Evolutionary conservation across 2,329 filamentous ascomycete genomes (phyloP), one percentile per base, ranked within the genome.

Genomic region (Xylogone sp.): DNA sequence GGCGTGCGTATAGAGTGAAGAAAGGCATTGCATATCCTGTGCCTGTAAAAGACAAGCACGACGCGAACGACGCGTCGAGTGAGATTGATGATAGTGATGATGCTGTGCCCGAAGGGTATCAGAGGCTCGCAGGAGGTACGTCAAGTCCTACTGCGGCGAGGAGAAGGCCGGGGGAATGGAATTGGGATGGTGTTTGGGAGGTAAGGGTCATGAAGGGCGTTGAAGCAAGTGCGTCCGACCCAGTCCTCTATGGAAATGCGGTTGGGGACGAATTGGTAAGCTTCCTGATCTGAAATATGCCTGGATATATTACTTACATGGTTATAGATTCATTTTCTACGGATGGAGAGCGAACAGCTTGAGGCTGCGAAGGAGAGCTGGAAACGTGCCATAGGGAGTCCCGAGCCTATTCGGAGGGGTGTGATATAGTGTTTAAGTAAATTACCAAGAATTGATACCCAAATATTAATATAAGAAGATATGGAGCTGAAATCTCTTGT

Each of bases 101-200:
- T 19, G 49, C n/a, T 19, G 21, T 45, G 9, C 53, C 51, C 8
- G 54, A 56, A n/a, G 56, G 56, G 39, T 53, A 54, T 39, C 52
- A 55, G 39, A 57, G 48, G 21, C 43, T 56, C 8, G 55, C 60
- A 34, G 58, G 56, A 5, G 56, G 56, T n/a, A 54, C 54, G 5
- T 48, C 52, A 29, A 46, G 53, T 18, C 50, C 56, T 24, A 52
- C 51, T 44, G 43, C 55, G 20, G 50, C 55, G 20, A 51, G 55
- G 3, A 61, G 84, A 54, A 76, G 79, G 46, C 90, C 90, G 0
- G 88, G 87, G 6, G 87, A 96, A 62, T 97, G 93, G 93, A 96
- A 96, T 65, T 97, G 93, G 93, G 90, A 96, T 63, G 92, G 93
- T 0, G 93, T 97, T 0, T 99, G 93, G 93, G 89, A 95, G 66